These are phyloP conservation scores for Suillus clintonianus DNA, from an alignment of 768 basidiomycete species.

Conservation along the genomic window DNA sequence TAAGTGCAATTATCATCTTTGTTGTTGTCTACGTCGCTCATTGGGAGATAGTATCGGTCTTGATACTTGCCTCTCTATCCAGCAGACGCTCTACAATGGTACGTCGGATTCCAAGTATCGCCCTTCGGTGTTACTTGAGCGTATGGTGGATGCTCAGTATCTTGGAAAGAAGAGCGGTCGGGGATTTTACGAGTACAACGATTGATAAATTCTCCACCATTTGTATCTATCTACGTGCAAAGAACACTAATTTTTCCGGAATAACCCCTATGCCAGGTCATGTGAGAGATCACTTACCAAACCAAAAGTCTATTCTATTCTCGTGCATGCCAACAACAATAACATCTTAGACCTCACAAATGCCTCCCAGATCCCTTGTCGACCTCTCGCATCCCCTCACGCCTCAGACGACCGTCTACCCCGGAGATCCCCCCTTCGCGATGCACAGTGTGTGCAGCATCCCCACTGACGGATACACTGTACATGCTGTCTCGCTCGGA, in stretches of 20 bases:
- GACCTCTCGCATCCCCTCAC: constrained; percentile 29
- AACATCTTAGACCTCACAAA: constrained; percentile 8
- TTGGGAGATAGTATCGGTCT: constrained; percentile 81
- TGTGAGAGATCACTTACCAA: background rate
- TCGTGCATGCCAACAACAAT: background rate
- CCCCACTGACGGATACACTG: constrained; percentile 20
- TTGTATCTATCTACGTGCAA: constrained; percentile 3
- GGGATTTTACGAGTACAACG: constrained; percentile 88
- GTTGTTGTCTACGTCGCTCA: background rate
- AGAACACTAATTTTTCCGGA: background rate
- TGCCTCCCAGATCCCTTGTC: constrained; percentile 18
- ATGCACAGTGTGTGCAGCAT: constrained; percentile 20
- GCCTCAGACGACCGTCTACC: constrained; percentile 26
- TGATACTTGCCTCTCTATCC: constrained; percentile 94
- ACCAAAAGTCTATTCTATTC: background rate
- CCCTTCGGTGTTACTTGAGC: constrained; percentile 83
- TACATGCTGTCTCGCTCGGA: constrained; percentile 49
- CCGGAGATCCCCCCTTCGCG: constrained; percentile 27
- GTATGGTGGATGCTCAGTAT: constrained; percentile 98
- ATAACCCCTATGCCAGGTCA: background rate
- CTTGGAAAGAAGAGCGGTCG: constrained; percentile 90
- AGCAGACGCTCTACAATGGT: constrained; percentile 84
- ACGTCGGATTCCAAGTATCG: constrained; percentile 96
- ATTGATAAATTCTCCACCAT: constrained; percentile 2
- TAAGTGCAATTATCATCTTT: constrained; percentile 15